A percentile compares a stretch with the other conserved stretches of the same genome.
These are phyloP conservation scores for Chaetomium fimeti DNA, from an alignment of 495 filamentous ascomycete species.

Conservation along the genomic window DNA sequence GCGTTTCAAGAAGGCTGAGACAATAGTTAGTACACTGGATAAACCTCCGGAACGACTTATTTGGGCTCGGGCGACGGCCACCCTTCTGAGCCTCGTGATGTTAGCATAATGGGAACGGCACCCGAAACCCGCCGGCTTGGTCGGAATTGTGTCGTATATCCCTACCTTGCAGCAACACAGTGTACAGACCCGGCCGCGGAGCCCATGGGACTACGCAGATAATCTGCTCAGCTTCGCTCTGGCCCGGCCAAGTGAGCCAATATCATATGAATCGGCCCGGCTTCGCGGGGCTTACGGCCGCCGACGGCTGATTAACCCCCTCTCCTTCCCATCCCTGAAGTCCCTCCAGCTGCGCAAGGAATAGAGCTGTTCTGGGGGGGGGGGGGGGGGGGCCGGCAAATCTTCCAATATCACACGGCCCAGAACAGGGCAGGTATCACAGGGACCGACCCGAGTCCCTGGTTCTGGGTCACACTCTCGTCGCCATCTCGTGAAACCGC, in stretches of 20 bases:
- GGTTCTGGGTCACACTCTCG: neutral
- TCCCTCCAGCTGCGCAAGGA: slow-evolving; percentile 7
- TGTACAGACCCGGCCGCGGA: neutral
- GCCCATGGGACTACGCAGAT: neutral
- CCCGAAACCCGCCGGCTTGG: neutral
- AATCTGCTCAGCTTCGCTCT: neutral
- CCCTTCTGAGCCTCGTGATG: neutral
- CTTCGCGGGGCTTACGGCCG: no score
- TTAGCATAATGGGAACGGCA: neutral
- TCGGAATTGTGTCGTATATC: neutral
- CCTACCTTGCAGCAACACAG: neutral
- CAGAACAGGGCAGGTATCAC: neutral
- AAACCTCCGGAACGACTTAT: neutral
- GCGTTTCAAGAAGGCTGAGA: neutral
- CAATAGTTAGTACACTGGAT: neutral
- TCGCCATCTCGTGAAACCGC: neutral
- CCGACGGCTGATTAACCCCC: no score
- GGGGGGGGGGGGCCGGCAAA: no score
- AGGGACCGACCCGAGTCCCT: slow-evolving; percentile 4
- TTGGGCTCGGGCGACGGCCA: neutral
- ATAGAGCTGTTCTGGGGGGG: neutral
- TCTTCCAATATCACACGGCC: neutral
- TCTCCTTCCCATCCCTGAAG: neutral
- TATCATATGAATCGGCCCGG: neutral
- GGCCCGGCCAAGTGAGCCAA: neutral